These are phyloP conservation scores for Pelargonium citronellum DNA, from an alignment of 441 rosid genomes.

Conservation along the genomic window DNA sequence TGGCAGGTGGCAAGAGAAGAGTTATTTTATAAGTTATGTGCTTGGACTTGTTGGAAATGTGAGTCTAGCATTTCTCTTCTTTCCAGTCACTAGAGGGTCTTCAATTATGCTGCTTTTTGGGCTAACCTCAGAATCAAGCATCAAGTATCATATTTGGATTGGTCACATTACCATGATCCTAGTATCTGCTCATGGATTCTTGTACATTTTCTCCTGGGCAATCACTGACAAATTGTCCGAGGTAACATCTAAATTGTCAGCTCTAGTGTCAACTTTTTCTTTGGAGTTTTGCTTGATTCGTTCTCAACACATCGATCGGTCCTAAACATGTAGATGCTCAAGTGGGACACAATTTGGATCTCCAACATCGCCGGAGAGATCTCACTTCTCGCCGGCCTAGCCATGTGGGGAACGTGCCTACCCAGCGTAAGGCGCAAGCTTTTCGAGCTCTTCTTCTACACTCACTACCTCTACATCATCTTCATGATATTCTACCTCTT, in stretches of 20 bases:
- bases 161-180: conserved; percentile 48
- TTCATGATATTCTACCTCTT: conserved; percentile 51
- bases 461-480: conserved; percentile 49
- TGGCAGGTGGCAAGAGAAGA: conserved; percentile 47
- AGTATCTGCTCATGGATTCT: conserved; percentile 42
- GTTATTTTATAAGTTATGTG: conserved; percentile 22
- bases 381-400: conserved; percentile 39
- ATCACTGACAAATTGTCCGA: conserved; percentile 21
- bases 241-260: conserved; percentile 23
- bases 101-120: conserved; percentile 48
- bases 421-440: conserved; percentile 43
- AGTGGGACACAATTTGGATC: conserved; percentile 33
- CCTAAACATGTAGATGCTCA: conserved; percentile 35
- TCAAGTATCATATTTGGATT: conserved; percentile 63
- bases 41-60: conserved; percentile 47
- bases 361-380: conserved; percentile 58
- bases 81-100: conserved; percentile 55
- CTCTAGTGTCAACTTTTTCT: not conserved
- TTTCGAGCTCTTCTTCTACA: conserved; percentile 63
- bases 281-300: not conserved
- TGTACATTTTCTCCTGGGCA: conserved; percentile 37
- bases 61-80: conserved; percentile 47
- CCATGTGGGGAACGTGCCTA: conserved; percentile 46
- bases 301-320: too few species aligned
- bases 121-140: conserved; percentile 54